These are phyloP conservation scores for Suillus clintonianus DNA, from an alignment of 768 basidiomycete genomes.

Conservation along the genomic window DNA sequence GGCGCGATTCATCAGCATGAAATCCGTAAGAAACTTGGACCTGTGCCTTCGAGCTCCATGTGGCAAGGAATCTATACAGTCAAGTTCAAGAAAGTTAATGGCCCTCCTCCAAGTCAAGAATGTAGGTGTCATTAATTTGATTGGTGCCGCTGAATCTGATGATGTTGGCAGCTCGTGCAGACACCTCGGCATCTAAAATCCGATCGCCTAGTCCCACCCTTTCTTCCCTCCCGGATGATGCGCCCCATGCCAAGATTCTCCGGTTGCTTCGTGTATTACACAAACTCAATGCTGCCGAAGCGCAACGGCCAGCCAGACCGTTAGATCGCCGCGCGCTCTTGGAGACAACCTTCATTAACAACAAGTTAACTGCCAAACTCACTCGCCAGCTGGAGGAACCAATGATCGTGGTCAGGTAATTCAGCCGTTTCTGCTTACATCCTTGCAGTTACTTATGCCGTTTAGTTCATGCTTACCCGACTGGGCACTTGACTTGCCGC, in stretches of 20 bases:
- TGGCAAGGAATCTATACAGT: slow-evolving; percentile 92
- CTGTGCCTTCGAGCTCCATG: slow-evolving; percentile 67
- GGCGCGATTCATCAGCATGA: slow-evolving; percentile 95
- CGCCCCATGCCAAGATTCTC: slow-evolving; percentile 87
- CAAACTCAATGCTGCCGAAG: slow-evolving; percentile 75
- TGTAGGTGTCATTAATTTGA: slow-evolving; percentile 40
- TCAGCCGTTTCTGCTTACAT: slow-evolving; percentile 4
- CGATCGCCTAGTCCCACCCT: slow-evolving; percentile 68
- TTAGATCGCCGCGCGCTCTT: slow-evolving; percentile 60
- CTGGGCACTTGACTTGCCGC: slow-evolving; percentile 95
- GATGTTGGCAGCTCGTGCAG: slow-evolving; percentile 26
- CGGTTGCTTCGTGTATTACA: slow-evolving; percentile 87
- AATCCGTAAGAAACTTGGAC: slow-evolving; percentile 69
- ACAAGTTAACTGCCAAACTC: slow-evolving; percentile 97
- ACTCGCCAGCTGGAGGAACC: slow-evolving; percentile 96
- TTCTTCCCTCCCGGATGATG: slow-evolving; percentile 81
- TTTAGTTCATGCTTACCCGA: slow-evolving; percentile 91
- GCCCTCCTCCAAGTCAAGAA: slow-evolving; percentile 69
- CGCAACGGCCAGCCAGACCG: slow-evolving; percentile 53
- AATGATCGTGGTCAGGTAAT: slow-evolving; percentile 96
- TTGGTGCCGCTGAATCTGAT: not conserved
- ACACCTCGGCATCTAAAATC: slow-evolving; percentile 46
- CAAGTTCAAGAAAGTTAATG: slow-evolving; percentile 90
- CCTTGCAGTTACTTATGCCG: slow-evolving; percentile 1
- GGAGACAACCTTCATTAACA: slow-evolving; percentile 92